Conservation (phyloP, 2,329 filamentous ascomycete genomes). For the Acarospora socialis region DNA sequence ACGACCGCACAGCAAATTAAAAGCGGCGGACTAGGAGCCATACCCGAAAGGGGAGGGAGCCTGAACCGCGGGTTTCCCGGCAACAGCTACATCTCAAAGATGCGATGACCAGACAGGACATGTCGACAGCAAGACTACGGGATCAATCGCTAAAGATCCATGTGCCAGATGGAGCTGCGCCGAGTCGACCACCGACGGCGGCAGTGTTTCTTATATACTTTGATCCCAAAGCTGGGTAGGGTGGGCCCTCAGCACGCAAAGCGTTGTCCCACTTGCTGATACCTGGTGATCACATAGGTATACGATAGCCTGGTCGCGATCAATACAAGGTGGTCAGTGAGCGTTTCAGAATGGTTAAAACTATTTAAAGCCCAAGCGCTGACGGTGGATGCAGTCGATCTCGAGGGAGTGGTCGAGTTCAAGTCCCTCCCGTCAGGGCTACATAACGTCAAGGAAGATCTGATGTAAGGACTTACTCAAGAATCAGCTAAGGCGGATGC, state of each 20-base stretch:
- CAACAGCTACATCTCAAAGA: too few relatives aligned
- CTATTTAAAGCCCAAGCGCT: conserved; percentile 12
- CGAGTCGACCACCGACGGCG: too few relatives aligned
- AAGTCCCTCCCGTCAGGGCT: conserved; percentile 89
- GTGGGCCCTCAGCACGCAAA: too few relatives aligned
- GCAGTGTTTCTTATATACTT: conserved; percentile 12
- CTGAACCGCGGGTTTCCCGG: too few relatives aligned
- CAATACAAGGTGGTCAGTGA: conserved; percentile 47
- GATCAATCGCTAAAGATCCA: too few relatives aligned
- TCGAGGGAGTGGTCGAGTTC: conserved; percentile 86
- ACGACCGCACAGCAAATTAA: too few relatives aligned
- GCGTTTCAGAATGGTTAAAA: conserved; percentile 2
- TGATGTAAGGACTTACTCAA: conserved; percentile 36
- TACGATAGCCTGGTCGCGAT: conserved; percentile 78
- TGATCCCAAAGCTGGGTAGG: conserved; percentile 13
- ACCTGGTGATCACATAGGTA: too few relatives aligned
- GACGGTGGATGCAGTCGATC: conserved; percentile 30
- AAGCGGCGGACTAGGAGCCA: too few relatives aligned
- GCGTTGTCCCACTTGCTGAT: not conserved
- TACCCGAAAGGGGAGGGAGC: too few relatives aligned
- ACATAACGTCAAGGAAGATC: conserved; percentile 74
- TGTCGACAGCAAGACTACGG: too few relatives aligned
- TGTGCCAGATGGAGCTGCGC: too few relatives aligned
- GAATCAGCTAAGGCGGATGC: conserved; percentile 2
- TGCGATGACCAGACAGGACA: too few relatives aligned